Conservation (phyloP, 768 basidiomycete genomes). For the Serendipita sp. region DNA sequence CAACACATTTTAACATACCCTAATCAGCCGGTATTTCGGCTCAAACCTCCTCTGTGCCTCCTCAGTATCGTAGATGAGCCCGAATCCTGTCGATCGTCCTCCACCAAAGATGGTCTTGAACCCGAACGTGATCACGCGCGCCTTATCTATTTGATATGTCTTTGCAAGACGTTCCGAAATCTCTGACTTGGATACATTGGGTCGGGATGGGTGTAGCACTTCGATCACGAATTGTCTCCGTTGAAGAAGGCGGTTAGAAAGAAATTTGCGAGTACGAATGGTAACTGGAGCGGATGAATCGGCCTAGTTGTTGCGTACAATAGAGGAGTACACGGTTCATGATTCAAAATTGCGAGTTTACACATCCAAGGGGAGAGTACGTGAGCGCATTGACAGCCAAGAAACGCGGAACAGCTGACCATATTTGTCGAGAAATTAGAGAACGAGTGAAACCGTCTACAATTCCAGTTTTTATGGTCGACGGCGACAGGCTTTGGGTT, state of each 20-base stretch:
- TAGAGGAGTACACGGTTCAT: conserved; percentile 12
- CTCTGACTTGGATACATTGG: conserved; percentile 87
- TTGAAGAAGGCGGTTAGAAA: conserved; percentile 93
- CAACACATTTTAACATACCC: conserved; percentile 41
- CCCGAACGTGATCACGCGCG: conserved; percentile 85
- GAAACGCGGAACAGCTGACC: background rate
- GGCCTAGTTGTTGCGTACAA: conserved; percentile 32
- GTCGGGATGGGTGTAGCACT: conserved; percentile 85
- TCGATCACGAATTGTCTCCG: conserved; percentile 94
- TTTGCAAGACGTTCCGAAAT: conserved; percentile 82
- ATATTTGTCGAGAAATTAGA: background rate
- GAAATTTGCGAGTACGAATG: conserved; percentile 96
- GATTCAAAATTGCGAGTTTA: background rate
- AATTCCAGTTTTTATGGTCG: background rate
- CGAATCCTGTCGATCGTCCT: conserved; percentile 93
- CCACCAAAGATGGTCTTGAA: conserved; percentile 96
- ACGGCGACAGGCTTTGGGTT: background rate
- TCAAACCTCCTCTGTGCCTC: conserved; percentile 92
- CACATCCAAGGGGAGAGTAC: background rate
- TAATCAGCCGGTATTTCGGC: conserved; percentile 85
- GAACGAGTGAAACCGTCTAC: background rate
- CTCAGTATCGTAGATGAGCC: conserved; percentile 94
- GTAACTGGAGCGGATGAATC: conserved; percentile 77
- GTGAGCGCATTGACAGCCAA: too few relatives aligned
- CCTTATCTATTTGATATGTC: conserved; percentile 87